phyloP scores from a whole-genome alignment of 352 stramenopile species.

The Phytophthora cryptogea region DNA sequence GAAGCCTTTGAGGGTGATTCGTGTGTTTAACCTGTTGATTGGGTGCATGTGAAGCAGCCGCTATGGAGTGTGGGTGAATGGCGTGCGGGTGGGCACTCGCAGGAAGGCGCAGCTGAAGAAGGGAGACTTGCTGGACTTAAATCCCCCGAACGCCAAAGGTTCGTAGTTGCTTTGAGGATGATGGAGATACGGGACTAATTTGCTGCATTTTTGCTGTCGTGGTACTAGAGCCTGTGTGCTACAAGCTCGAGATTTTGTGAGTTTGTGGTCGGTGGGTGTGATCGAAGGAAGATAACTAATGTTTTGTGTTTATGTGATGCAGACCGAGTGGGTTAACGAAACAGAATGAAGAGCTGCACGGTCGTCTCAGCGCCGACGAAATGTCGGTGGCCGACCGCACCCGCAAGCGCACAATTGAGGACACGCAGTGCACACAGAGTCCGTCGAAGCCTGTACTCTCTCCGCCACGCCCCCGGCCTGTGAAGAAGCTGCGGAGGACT shows the following conservation, averaged over 20 bases:
- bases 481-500: conserved; percentile 23
- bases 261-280: too few species aligned
- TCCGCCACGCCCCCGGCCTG: conserved; percentile 18
- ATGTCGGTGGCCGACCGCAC: conserved; percentile 24
- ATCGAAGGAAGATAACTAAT: neutral
- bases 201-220: conserved; percentile 1
- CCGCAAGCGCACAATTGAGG: conserved; percentile 31
- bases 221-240: conserved; percentile 32
- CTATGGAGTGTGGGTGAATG: conserved; percentile 62
- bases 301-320: neutral
- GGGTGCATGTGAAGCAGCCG: conserved; percentile 37
- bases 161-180: neutral
- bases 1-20: neutral
- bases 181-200: neutral
- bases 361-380: conserved; percentile 26
- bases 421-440: conserved; percentile 36
- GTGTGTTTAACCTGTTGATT: too few species aligned
- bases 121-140: conserved; percentile 59
- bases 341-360: conserved; percentile 25
- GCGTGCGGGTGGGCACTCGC: conserved; percentile 35
- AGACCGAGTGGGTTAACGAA: conserved; percentile 36
- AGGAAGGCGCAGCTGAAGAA: conserved; percentile 32
- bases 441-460: conserved; percentile 16
- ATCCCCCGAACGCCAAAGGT: conserved; percentile 33
- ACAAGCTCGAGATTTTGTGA: conserved; percentile 57